A percentile compares a stretch with the other conserved stretches of the same genome.
Conservation (phyloP, 2,329 filamentous ascomycete species). For the Hortaea sp. region DNA sequence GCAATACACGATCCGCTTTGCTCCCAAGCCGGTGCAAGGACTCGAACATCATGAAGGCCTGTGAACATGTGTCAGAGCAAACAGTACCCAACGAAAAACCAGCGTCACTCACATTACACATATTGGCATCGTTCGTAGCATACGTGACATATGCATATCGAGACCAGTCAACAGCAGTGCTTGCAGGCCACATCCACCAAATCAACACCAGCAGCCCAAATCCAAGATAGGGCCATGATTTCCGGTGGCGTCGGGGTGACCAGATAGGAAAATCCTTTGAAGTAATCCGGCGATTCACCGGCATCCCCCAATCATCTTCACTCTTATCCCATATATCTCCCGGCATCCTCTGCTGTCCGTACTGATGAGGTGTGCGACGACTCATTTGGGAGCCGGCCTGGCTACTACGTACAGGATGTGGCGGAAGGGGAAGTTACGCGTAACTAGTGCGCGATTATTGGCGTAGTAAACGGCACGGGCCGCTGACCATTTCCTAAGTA, state of each 20-base stretch:
- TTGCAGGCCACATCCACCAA: slow-evolving; percentile 3
- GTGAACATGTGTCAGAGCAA: not conserved
- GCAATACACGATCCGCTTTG: slow-evolving; percentile 34
- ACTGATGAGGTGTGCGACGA: not conserved
- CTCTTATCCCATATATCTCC: slow-evolving; percentile 3
- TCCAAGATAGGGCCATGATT: not conserved
- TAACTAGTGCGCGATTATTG: too few relatives aligned
- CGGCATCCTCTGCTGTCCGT: slow-evolving; percentile 1
- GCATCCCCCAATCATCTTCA: slow-evolving; percentile 8
- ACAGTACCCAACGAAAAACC: not conserved
- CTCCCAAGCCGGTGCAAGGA: slow-evolving; percentile 29
- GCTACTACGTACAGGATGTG: too few relatives aligned
- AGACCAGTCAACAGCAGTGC: slow-evolving; percentile 19
- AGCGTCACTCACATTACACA: slow-evolving; percentile 28
- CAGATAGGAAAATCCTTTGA: not conserved
- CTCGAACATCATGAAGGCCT: slow-evolving; percentile 29
- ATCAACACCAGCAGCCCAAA: slow-evolving; percentile 3
- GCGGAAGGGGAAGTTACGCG: too few relatives aligned
- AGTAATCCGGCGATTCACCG: not conserved
- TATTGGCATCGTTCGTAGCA: slow-evolving; percentile 32
- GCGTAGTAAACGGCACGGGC: too few relatives aligned
- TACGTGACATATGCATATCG: slow-evolving; percentile 35
- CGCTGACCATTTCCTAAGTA: too few relatives aligned
- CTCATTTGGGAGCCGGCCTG: not conserved
- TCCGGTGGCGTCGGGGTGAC: not conserved